phyloP scores from a whole-genome alignment of 2,329 filamentous ascomycete genomes.

The Cladorrhinum sp. region DNA sequence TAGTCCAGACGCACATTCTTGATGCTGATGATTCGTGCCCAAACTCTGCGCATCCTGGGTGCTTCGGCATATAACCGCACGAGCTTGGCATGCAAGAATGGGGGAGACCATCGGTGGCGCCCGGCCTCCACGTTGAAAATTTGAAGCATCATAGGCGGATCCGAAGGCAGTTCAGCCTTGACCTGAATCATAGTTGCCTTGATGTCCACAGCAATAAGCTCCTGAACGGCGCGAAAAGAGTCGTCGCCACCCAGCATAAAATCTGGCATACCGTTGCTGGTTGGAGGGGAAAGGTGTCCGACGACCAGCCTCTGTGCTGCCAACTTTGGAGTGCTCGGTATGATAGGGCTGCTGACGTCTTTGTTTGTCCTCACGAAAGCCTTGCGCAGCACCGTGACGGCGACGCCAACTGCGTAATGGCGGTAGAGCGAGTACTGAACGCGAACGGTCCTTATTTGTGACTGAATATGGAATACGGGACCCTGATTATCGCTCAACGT shows the following conservation, averaged over 20 bases:
- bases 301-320: constrained; percentile 24
- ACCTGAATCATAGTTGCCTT: constrained; percentile 79
- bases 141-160: constrained; percentile 90
- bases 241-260: constrained; percentile 35
- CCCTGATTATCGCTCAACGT: constrained; percentile 84
- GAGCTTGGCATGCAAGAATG: constrained; percentile 74
- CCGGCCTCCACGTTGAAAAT: constrained; percentile 79
- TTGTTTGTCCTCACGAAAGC: constrained; percentile 59
- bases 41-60: constrained; percentile 76
- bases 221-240: constrained; percentile 41
- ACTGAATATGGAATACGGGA: constrained; percentile 82
- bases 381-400: constrained; percentile 68
- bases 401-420: constrained; percentile 85
- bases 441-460: constrained; percentile 72
- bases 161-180: constrained; percentile 82
- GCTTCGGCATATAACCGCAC: constrained; percentile 84
- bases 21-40: constrained; percentile 82
- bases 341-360: constrained; percentile 35
- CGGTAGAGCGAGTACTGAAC: constrained; percentile 90
- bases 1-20: constrained; percentile 79
- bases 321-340: constrained; percentile 2
- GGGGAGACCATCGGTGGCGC: constrained; percentile 81
- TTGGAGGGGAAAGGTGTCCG: constrained; percentile 26
- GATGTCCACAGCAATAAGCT: constrained; percentile 78
- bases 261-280: constrained; percentile 28